Conservation (phyloP, 257 asterid genomes). For the Paulownia fortunei region DNA sequence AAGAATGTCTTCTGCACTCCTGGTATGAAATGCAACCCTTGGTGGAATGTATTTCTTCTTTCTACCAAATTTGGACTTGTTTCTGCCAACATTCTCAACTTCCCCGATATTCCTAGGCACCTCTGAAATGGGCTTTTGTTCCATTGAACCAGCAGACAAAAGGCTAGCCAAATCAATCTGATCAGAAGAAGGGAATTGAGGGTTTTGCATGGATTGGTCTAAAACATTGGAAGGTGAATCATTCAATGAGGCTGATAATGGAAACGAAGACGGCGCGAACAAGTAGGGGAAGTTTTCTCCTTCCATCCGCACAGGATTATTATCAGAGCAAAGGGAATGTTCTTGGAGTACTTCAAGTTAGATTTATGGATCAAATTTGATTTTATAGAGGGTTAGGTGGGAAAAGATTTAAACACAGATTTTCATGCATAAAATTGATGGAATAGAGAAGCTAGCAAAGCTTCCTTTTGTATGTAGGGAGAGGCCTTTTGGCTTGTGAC, state of each 20-base stretch:
- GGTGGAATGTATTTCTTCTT: constrained; percentile 65
- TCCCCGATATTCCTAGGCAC: constrained; percentile 34
- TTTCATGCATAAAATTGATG: background rate
- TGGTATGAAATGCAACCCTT: constrained; percentile 87
- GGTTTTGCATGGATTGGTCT: constrained; percentile 58
- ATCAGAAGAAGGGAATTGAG: constrained; percentile 29
- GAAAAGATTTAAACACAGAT: constrained; percentile 23
- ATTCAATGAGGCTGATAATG: background rate
- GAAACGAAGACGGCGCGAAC: constrained; percentile 34
- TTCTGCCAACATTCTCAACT: constrained; percentile 38
- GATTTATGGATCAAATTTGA: constrained; percentile 39
- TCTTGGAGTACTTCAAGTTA: constrained; percentile 22
- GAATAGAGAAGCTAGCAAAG: background rate
- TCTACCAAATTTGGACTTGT: constrained; percentile 48
- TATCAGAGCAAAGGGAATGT: constrained; percentile 17
- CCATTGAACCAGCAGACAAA: constrained; percentile 37
- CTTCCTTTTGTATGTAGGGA: constrained; percentile 18
- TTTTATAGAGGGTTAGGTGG: constrained; percentile 55
- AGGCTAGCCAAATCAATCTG: constrained; percentile 55
- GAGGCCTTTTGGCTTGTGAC: constrained; percentile 33
- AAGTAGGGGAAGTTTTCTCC: constrained; percentile 50
- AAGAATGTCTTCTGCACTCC: constrained; percentile 87
- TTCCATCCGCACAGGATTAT: constrained; percentile 46
- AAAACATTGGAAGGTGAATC: constrained; percentile 28
- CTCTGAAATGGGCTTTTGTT: constrained; percentile 27